phyloP scores from a whole-genome alignment of 169 alveolate species.

The Eimeria acervulina region DNA sequence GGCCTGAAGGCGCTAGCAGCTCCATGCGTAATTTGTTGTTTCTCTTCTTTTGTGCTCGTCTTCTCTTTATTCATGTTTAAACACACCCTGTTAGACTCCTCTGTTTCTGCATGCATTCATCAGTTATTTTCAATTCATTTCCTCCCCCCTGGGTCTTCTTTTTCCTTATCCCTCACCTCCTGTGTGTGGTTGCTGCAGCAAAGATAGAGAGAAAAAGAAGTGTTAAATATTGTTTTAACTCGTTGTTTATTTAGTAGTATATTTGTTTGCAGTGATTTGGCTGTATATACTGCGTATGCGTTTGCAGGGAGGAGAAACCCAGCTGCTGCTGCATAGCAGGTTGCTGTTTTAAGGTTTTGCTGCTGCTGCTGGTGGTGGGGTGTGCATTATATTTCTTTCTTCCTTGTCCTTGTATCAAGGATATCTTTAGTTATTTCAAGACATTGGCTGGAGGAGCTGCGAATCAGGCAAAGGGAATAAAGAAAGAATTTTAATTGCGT shows the following conservation, averaged over 20 bases:
- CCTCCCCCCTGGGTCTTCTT: background rate
- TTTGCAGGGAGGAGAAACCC: slow-evolving; percentile 49
- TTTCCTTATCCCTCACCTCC: background rate
- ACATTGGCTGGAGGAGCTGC: background rate
- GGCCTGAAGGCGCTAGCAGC: background rate
- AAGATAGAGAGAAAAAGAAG: too few species aligned
- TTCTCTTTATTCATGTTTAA: background rate
- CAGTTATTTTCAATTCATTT: background rate
- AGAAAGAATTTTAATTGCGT: too few species aligned
- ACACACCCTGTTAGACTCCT: background rate
- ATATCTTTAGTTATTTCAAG: background rate
- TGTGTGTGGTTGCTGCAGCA: background rate
- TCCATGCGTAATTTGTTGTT: background rate
- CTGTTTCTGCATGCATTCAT: background rate
- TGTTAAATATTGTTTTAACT: background rate
- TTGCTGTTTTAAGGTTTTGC: background rate
- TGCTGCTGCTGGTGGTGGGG: background rate
- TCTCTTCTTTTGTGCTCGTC: background rate
- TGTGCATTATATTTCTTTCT: slow-evolving; percentile 2
- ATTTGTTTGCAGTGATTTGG: background rate
- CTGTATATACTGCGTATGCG: background rate
- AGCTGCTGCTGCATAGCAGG: background rate
- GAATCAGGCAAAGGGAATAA: too few species aligned
- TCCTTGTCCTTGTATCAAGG: background rate
- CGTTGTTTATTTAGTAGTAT: background rate